phyloP scores from a whole-genome alignment of 306 rosid species.

The Malus sylvestris region DNA sequence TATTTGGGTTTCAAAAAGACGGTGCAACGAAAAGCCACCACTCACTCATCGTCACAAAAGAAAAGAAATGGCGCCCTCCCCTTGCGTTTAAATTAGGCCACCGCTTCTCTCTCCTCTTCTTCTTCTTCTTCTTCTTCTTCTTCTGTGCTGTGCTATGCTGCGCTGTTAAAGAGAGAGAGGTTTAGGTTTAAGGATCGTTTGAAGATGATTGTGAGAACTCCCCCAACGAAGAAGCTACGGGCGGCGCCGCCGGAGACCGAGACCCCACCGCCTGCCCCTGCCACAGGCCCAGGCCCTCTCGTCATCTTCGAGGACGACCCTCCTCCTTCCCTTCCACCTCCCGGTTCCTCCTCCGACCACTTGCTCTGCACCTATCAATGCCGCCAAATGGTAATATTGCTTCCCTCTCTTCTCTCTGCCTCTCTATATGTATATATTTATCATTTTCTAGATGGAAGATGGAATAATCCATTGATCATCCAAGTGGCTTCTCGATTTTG shows the following conservation, averaged over 20 bases:
- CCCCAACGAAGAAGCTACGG: constrained; percentile 69
- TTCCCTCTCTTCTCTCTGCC: background rate
- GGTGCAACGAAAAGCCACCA: background rate
- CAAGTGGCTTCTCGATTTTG: background rate
- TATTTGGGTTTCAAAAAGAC: background rate
- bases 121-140: too few species aligned
- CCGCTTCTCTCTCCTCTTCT: background rate
- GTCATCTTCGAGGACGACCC: constrained; percentile 72
- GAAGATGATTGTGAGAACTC: constrained; percentile 70
- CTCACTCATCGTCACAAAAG: too few species aligned
- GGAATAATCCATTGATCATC: background rate
- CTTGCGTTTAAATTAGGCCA: constrained; percentile 3
- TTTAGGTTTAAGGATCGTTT: background rate
- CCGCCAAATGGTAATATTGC: constrained; percentile 71
- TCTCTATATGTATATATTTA: background rate
- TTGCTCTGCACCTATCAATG: constrained; percentile 89
- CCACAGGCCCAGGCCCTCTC: constrained; percentile 28
- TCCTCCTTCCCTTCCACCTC: constrained; percentile 1
- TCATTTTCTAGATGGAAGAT: background rate
- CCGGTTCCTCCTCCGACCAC: constrained; percentile 26
- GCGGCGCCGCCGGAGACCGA: constrained; percentile 17
- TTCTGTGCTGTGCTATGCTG: background rate
- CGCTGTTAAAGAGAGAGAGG: background rate
- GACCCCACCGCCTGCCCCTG: constrained; percentile 22
- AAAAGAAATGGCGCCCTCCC: constrained; percentile 16